Conservation (phyloP, 805 yeast genomes). For the Wickerhamiella galacta region DNA sequence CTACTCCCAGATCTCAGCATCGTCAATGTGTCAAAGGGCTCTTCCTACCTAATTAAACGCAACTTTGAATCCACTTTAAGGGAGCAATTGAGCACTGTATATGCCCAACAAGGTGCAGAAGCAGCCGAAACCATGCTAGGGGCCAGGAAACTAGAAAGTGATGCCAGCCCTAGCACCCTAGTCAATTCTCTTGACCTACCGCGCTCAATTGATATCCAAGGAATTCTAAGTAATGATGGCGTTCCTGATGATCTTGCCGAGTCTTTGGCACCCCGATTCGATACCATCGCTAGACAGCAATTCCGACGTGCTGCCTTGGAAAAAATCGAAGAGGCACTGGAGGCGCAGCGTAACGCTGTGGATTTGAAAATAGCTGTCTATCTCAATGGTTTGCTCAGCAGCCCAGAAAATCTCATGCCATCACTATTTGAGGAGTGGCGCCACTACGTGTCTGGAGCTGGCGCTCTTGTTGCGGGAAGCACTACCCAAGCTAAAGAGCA, state of each 20-base stretch:
- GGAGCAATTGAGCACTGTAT: background rate
- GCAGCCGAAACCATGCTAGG: background rate
- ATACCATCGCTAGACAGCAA: conserved; percentile 1
- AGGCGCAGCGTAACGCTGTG: conserved; percentile 3
- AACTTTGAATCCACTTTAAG: background rate
- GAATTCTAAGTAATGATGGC: background rate
- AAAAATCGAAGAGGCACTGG: conserved; percentile 3
- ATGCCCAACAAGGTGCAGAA: background rate
- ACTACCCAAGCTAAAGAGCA: conserved; percentile 1
- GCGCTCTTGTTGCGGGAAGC: background rate
- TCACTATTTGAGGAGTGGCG: conserved; percentile 14
- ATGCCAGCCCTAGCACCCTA: background rate
- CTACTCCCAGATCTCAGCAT: background rate
- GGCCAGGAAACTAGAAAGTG: background rate
- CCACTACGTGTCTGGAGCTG: conserved; percentile 10
- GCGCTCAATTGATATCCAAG: background rate
- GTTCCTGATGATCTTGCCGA: conserved; percentile 6
- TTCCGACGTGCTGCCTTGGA: conserved; percentile 3
- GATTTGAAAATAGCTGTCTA: conserved; percentile 13
- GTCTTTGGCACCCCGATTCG: conserved; percentile 1
- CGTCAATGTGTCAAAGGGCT: background rate
- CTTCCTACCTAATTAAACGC: background rate
- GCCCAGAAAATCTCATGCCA: conserved; percentile 4
- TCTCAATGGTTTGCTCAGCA: conserved; percentile 11
- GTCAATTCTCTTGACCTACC: conserved; percentile 2